These are phyloP conservation scores for Emericellopsis atlantica DNA, from an alignment of 2,329 filamentous ascomycete species.

Conservation along the genomic window DNA sequence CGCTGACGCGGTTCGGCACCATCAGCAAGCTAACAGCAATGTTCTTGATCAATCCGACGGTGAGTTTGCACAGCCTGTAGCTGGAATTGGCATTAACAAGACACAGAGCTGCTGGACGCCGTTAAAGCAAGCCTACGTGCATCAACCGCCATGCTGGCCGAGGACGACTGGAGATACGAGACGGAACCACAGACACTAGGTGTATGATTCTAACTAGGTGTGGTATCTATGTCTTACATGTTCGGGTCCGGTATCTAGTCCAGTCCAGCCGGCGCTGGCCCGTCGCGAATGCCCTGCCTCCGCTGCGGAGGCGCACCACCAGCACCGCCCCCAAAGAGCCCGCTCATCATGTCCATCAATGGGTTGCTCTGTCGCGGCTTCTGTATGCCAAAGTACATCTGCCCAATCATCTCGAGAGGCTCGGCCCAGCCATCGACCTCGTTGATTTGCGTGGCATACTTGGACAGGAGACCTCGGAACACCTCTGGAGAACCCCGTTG, in stretches of 20 bases:
- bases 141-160: conserved; percentile 61
- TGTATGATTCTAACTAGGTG: conserved; percentile 8
- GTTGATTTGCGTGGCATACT: conserved; percentile 68
- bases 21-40: conserved; percentile 40
- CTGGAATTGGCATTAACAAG: neutral
- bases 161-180: conserved; percentile 90
- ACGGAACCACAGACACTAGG: conserved; percentile 40
- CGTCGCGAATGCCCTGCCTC: conserved; percentile 31
- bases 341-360: conserved; percentile 96
- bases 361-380: conserved; percentile 84
- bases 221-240: conserved; percentile 11
- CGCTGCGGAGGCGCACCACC: conserved; percentile 26
- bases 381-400: conserved; percentile 93
- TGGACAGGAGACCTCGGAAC: conserved; percentile 68
- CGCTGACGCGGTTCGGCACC: conserved; percentile 48
- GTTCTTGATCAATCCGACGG: conserved; percentile 53
- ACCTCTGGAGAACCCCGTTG: conserved; percentile 69
- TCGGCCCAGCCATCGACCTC: conserved; percentile 72
- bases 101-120: conserved; percentile 54
- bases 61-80: conserved; percentile 18
- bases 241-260: conserved; percentile 27
- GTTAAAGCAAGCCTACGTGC: conserved; percentile 57
- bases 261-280: conserved; percentile 44
- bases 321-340: conserved; percentile 70
- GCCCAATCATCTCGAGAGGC: conserved; percentile 72